A percentile compares a stretch with the other conserved stretches of the same genome.
phyloP scores from a whole-genome alignment of 768 basidiomycete genomes.

The Paxillus ammoniavirescens region DNA sequence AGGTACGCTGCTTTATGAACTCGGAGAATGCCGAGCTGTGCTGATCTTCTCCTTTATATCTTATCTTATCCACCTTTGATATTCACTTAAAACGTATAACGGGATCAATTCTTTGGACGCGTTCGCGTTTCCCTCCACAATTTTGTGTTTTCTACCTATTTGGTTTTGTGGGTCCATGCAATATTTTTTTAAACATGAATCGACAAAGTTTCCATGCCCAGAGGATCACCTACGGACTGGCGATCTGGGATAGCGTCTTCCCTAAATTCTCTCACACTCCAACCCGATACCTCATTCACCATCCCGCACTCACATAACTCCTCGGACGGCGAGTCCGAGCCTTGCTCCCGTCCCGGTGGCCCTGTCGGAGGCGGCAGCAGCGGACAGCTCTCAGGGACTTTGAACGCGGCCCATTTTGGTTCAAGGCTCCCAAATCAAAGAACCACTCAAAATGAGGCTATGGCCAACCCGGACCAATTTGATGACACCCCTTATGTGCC shows the following conservation, averaged over 20 bases:
- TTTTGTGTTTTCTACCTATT: conserved; percentile 28
- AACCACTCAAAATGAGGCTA: conserved; percentile 5
- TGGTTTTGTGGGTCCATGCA: conserved; percentile 34
- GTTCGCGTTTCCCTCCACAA: conserved; percentile 12
- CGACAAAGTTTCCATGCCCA: conserved; percentile 23
- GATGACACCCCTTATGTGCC: conserved; percentile 32
- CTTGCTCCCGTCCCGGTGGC: conserved; percentile 13
- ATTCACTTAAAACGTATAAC: conserved; percentile 3
- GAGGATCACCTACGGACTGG: conserved; percentile 19
- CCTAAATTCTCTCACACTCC: conserved; percentile 13
- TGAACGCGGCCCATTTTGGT: conserved; percentile 10
- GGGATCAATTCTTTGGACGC: conserved; percentile 8
- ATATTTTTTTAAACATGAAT: conserved; percentile 28
- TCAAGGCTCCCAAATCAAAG: conserved; percentile 13
- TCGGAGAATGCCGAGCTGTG: conserved; percentile 17
- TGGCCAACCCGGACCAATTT: conserved; percentile 18
- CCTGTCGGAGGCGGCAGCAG: conserved; percentile 13
- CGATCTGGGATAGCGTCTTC: conserved; percentile 7
- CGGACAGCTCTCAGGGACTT: conserved; percentile 9
- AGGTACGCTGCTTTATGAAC: background rate
- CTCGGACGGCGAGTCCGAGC: conserved; percentile 20
- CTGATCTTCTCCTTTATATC: conserved; percentile 13
- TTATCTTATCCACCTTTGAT: conserved; percentile 23
- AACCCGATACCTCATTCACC: conserved; percentile 4
- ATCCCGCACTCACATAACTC: conserved; percentile 13